Conservation (phyloP, 148 eudicot species). For the Hydrangea macrophylla region DNA sequence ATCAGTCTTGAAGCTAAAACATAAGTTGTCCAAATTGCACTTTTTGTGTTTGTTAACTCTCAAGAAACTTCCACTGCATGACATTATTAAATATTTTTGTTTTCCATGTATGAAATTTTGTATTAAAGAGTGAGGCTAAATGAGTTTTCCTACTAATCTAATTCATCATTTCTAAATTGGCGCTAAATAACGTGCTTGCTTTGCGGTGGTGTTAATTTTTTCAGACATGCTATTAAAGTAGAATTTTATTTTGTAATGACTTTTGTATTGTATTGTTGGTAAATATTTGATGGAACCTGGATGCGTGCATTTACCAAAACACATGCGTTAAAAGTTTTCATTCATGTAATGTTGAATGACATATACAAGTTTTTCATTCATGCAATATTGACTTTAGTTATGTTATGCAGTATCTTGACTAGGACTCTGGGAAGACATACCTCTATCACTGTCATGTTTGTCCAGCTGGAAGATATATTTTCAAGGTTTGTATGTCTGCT, state of each 20-base stretch:
- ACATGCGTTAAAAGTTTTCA: too few species aligned
- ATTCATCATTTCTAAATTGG: background rate
- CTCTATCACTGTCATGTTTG: slow-evolving; percentile 54
- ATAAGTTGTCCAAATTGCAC: background rate
- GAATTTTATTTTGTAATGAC: background rate
- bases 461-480: slow-evolving; percentile 45
- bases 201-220: background rate
- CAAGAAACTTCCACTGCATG: background rate
- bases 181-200: too few species aligned
- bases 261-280: background rate
- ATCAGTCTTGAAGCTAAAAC: slow-evolving; percentile 6
- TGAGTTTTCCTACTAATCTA: background rate
- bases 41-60: too few species aligned
- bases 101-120: background rate
- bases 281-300: too few species aligned
- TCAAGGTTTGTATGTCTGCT: slow-evolving; percentile 45
- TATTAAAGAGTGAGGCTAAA: background rate
- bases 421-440: slow-evolving; percentile 57
- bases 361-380: too few species aligned
- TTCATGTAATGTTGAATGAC: background rate
- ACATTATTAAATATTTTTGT: background rate
- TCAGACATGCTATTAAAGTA: too few species aligned
- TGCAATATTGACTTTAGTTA: slow-evolving; percentile 1
- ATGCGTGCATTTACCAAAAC: background rate
- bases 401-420: slow-evolving; percentile 50